These are phyloP conservation scores for Solanum ossicruentum DNA, from an alignment of 257 asterid species.

Conservation along the genomic window DNA sequence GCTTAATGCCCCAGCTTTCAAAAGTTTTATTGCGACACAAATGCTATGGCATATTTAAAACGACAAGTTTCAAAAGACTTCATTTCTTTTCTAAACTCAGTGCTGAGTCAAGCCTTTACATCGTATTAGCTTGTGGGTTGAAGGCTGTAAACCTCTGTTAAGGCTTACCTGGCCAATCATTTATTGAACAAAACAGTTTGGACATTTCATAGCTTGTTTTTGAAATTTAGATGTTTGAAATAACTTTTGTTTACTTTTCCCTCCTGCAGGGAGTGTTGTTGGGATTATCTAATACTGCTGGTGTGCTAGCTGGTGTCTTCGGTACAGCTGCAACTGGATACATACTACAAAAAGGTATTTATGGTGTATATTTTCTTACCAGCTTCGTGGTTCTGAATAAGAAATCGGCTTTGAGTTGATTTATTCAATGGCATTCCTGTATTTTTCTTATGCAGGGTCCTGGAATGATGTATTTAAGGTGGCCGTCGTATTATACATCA, in stretches of 20 bases:
- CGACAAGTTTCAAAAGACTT: background rate
- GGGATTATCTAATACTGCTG: constrained; percentile 93
- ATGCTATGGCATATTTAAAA: background rate
- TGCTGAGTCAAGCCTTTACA: background rate
- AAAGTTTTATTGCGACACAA: background rate
- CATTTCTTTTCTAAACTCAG: background rate
- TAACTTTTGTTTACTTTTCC: background rate
- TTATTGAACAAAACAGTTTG: background rate
- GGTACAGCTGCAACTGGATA: constrained; percentile 99
- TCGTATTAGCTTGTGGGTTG: background rate
- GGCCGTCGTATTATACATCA: constrained; percentile 60
- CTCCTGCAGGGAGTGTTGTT: constrained; percentile 63
- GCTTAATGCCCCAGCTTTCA: background rate
- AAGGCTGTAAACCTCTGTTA: background rate
- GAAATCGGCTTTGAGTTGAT: background rate
- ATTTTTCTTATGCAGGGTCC: constrained; percentile 44
- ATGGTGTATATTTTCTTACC: background rate
- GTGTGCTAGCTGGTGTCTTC: constrained; percentile 93
- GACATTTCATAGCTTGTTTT: background rate
- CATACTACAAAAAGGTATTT: constrained; percentile 81
- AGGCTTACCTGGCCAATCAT: background rate
- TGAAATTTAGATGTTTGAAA: background rate
- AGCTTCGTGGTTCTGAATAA: background rate
- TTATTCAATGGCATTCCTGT: background rate
- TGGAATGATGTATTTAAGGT: constrained; percentile 95